Conservation (phyloP, 768 basidiomycete species). For the Strobilomyces confusus region DNA sequence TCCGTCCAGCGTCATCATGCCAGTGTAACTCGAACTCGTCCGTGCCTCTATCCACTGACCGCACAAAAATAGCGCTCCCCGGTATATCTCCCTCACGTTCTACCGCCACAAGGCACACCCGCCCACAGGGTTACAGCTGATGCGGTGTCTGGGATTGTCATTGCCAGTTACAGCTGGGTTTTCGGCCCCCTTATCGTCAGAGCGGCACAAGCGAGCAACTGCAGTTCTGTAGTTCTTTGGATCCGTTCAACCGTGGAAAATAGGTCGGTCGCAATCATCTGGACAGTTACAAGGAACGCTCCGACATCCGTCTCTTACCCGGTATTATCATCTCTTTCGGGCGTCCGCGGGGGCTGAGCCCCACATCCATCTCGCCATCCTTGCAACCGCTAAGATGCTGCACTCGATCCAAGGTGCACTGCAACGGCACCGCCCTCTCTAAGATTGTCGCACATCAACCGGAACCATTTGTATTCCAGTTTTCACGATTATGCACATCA, state of each 20-base stretch:
- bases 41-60: not conserved
- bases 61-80: not conserved
- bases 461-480: not conserved
- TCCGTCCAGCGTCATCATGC: conserved; percentile 8
- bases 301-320: not conserved
- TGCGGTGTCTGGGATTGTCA: not conserved
- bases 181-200: not conserved
- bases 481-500: not conserved
- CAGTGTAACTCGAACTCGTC: not conserved
- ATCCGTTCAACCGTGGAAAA: not conserved
- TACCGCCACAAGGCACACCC: conserved; percentile 2
- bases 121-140: not conserved
- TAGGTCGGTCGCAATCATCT: not conserved
- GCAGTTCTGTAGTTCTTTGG: not conserved
- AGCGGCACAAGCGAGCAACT: not conserved
- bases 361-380: conserved; percentile 6
- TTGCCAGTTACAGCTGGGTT: not conserved
- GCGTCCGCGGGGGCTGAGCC: conserved; percentile 1
- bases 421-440: conserved; percentile 14
- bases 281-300: not conserved
- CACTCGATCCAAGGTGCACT: not conserved
- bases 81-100: not conserved
- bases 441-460: conserved; percentile 2
- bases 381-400: conserved; percentile 1
- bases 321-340: not conserved